A percentile compares a stretch with the other conserved stretches of the same genome.
Evolutionary conservation across 2,329 filamentous ascomycete species (phyloP).

Genomic region (Emergomyces africanus): DNA sequence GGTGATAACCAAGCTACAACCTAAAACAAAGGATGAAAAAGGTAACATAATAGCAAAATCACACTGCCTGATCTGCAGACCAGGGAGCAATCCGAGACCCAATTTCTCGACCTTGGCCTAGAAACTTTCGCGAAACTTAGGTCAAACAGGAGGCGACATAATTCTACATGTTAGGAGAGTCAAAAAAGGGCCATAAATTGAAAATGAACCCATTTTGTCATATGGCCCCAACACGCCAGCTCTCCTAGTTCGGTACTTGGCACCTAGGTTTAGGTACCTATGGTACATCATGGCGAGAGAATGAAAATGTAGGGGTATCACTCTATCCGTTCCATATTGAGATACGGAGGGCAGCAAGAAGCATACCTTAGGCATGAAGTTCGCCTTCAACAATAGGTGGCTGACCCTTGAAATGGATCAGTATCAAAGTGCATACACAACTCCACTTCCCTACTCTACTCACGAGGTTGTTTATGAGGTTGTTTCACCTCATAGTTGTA

Average conservation of each 20-base stretch:
- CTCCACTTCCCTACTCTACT: no score
- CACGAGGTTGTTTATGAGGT: no score
- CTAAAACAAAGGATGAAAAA: neutral
- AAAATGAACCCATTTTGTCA: neutral
- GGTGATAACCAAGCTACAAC: neutral
- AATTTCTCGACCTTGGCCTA: neutral
- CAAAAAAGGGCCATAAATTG: neutral
- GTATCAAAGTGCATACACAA: no score
- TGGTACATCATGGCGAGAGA: neutral
- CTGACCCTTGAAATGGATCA: no score
- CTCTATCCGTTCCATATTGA: neutral
- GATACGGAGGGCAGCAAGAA: no score
- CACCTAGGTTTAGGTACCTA: neutral
- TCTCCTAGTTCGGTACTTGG: neutral
- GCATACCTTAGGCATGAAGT: no score
- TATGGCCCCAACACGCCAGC: neutral
- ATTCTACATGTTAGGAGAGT: neutral
- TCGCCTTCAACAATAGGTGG: no score
- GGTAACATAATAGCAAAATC: neutral
- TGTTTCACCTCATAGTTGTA: no score
- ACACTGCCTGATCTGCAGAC: neutral
- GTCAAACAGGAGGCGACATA: neutral
- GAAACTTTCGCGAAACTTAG: neutral
- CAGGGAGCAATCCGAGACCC: neutral
- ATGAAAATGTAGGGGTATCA: neutral